Evolutionary conservation across 2,329 filamentous ascomycete species (phyloP).

Genomic region (Xylariales sp.): DNA sequence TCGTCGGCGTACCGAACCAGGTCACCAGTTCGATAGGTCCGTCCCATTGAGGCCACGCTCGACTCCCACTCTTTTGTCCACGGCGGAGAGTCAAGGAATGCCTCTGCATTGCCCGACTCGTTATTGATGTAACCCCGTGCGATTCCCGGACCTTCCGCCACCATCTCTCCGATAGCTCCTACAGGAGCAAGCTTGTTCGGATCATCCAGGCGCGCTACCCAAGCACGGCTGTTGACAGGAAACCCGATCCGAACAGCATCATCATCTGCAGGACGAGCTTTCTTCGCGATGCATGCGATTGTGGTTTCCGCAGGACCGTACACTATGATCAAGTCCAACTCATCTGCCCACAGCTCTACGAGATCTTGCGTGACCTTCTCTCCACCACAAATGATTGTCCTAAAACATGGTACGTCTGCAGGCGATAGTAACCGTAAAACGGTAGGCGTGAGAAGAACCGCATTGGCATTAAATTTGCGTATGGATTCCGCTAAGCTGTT

Average conservation of each 20-base stretch:
- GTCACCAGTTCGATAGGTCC: slow-evolving; percentile 36
- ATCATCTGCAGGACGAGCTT: not conserved
- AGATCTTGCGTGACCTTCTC: not conserved
- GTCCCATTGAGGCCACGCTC: slow-evolving; percentile 4
- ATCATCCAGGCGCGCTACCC: slow-evolving; percentile 2
- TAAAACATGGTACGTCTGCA: not conserved
- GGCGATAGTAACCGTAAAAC: not conserved
- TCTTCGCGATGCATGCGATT: not conserved
- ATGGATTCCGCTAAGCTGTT: slow-evolving; percentile 4
- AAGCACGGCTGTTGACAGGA: not conserved
- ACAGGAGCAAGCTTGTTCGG: not conserved
- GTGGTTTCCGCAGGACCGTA: slow-evolving; percentile 4
- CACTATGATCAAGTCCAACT: not conserved
- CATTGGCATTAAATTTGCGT: not conserved
- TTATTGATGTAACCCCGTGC: slow-evolving; percentile 11
- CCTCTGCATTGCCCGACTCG: slow-evolving; percentile 8
- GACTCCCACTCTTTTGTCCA: not conserved
- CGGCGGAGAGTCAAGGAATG: slow-evolving; percentile 8
- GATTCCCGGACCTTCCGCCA: not conserved
- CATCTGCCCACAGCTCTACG: not conserved
- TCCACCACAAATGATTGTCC: not conserved
- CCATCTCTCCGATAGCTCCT: not conserved
- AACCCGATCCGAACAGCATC: slow-evolving; percentile 1
- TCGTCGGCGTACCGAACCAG: slow-evolving; percentile 33
- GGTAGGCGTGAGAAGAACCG: slow-evolving; percentile 2